phyloP scores from a whole-genome alignment of 805 yeast species.

The Yamadazyma scolyti region DNA sequence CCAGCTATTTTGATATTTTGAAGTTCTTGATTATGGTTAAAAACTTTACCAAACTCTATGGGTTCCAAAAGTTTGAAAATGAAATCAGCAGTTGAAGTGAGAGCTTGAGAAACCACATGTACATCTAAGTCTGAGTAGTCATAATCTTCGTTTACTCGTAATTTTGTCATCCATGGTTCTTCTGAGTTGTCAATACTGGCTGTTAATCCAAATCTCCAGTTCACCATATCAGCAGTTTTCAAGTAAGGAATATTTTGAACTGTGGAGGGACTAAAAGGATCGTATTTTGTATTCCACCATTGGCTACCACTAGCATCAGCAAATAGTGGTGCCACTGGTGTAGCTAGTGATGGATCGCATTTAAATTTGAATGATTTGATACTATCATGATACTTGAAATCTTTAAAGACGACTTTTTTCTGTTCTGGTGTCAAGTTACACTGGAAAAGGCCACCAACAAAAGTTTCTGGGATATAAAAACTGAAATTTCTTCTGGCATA shows the following conservation, averaged over 20 bases:
- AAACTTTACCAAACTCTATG: conserved; percentile 13
- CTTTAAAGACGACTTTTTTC: conserved; percentile 18
- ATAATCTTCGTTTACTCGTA: conserved; percentile 52
- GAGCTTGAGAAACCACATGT: conserved; percentile 23
- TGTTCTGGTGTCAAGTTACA: conserved; percentile 36
- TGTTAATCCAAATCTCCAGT: conserved; percentile 30
- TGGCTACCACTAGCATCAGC: conserved; percentile 51
- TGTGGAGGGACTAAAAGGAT: conserved; percentile 20
- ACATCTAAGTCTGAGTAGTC: conserved; percentile 35
- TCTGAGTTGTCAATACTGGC: conserved; percentile 24
- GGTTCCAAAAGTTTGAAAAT: conserved; percentile 19
- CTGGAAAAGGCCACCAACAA: conserved; percentile 62
- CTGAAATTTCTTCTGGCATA: conserved; percentile 44
- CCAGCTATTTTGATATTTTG: conserved; percentile 3
- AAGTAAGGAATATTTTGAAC: conserved; percentile 56
- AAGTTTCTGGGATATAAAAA: conserved; percentile 51
- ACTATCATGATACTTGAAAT: conserved; percentile 9
- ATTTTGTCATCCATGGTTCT: conserved; percentile 44
- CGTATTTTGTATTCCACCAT: conserved; percentile 35
- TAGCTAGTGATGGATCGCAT: conserved; percentile 33
- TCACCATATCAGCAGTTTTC: conserved; percentile 44
- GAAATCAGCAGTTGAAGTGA: conserved; percentile 19
- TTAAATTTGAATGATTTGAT: conserved; percentile 17
- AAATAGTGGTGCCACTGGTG: conserved; percentile 54
- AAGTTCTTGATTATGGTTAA: conserved; percentile 8